phyloP scores from a whole-genome alignment of 148 eudicot species.

The Chenopodium album region DNA sequence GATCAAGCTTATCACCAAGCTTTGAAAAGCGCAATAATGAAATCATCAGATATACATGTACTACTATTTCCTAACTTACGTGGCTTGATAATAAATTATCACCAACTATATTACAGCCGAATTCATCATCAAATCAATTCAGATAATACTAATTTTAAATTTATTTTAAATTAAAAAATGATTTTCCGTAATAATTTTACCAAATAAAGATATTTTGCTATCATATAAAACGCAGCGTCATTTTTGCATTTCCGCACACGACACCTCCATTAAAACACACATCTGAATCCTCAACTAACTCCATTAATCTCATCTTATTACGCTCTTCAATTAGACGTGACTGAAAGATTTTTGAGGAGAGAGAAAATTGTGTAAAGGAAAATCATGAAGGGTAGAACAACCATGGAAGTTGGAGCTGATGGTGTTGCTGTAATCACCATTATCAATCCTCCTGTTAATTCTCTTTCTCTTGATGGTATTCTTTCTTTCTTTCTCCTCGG shows the following conservation, averaged over 20 bases:
- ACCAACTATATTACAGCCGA: too few species aligned
- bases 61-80: too few species aligned
- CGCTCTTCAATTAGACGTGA: background rate
- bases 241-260: conserved; percentile 14
- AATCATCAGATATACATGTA: too few species aligned
- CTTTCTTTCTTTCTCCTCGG: background rate
- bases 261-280: conserved; percentile 10
- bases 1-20: too few species aligned
- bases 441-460: conserved; percentile 77
- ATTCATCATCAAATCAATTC: too few species aligned
- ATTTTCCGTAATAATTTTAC: too few species aligned
- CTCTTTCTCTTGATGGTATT: conserved; percentile 58
- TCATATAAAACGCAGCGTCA: background rate
- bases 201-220: too few species aligned
- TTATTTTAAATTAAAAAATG: too few species aligned
- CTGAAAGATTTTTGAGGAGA: conserved; percentile 4
- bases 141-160: too few species aligned
- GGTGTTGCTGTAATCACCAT: conserved; percentile 79
- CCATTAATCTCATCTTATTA: background rate
- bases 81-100: too few species aligned
- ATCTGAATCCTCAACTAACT: conserved; percentile 5
- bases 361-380: background rate
- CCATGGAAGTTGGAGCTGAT: conserved; percentile 68
- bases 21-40: too few species aligned
- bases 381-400: conserved; percentile 43